Percentiles rank a stretch among this genome's conserved stretches.
Evolutionary conservation across 2,329 filamentous ascomycete species (phyloP).

Genomic region (Colletotrichum sansevieriae): DNA sequence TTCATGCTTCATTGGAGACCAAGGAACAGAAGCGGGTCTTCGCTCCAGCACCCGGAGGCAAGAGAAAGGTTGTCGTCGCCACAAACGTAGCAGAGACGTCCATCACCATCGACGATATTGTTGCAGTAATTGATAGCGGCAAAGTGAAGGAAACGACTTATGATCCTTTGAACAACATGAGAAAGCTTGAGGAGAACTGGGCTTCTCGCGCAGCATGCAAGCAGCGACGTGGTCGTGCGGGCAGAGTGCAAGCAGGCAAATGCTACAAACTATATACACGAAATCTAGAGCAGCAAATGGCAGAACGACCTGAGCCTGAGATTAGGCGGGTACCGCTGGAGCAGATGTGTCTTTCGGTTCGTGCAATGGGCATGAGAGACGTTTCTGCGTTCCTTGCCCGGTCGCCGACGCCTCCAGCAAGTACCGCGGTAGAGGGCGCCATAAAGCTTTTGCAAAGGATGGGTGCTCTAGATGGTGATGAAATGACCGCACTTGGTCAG

Average conservation of each 20-base stretch:
- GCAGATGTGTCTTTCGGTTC: conserved; percentile 92
- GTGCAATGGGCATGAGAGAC: conserved; percentile 91
- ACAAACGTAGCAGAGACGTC: conserved; percentile 99
- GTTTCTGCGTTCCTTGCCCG: conserved; percentile 85
- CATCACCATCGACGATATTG: conserved; percentile 97
- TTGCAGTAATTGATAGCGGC: conserved; percentile 95
- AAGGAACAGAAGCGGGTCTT: conserved; percentile 92
- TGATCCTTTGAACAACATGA: conserved; percentile 92
- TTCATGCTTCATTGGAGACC: conserved; percentile 93
- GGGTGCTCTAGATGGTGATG: conserved; percentile 87
- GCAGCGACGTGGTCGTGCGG: conserved; percentile 91
- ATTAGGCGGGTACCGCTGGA: conserved; percentile 93
- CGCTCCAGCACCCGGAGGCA: conserved; percentile 78
- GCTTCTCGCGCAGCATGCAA: conserved; percentile 94
- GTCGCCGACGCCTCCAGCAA: conserved; percentile 90
- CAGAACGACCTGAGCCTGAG: conserved; percentile 89
- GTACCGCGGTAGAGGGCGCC: conserved; percentile 86
- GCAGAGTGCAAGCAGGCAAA: conserved; percentile 88
- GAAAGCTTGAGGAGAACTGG: conserved; percentile 94
- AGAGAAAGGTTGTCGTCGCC: conserved; percentile 91
- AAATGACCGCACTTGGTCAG: conserved; percentile 89
- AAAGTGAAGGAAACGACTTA: conserved; percentile 97
- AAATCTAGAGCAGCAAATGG: conserved; percentile 88
- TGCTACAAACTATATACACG: conserved; percentile 97
- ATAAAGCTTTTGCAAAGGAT: conserved; percentile 84